Evolutionary conservation across 2,329 filamentous ascomycete genomes (phyloP).

Genomic region (Neocucurbitaria cava): DNA sequence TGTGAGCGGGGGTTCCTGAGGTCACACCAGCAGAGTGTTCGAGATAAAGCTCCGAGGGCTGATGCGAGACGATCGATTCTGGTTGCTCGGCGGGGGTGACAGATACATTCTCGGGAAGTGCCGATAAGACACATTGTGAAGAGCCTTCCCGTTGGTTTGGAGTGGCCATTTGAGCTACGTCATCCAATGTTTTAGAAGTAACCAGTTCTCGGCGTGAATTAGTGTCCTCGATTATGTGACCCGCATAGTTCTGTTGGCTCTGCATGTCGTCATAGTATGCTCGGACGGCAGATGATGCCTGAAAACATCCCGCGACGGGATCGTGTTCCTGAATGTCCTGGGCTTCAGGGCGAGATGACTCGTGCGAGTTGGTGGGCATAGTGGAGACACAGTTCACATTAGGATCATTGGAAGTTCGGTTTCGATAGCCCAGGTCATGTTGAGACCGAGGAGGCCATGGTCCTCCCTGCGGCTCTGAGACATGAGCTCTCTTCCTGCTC

Average conservation of each 20-base stretch:
- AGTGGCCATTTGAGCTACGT: neutral
- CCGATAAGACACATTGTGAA: neutral
- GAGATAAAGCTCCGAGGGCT: neutral
- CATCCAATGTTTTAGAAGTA: neutral
- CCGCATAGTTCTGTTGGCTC: neutral
- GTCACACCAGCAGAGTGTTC: neutral
- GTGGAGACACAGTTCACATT: neutral
- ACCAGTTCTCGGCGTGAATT: neutral
- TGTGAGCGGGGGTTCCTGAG: neutral
- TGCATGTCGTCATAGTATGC: neutral
- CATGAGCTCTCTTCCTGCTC: conserved; percentile 3
- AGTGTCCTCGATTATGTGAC: neutral
- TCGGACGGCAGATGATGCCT: neutral
- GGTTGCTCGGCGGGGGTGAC: neutral
- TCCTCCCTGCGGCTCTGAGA: neutral
- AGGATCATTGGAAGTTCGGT: neutral
- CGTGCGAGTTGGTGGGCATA: neutral
- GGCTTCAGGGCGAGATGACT: neutral
- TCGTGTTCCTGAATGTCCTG: neutral
- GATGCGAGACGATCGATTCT: neutral
- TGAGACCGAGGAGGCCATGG: conserved; percentile 8
- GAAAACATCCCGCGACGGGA: neutral
- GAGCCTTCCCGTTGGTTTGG: neutral
- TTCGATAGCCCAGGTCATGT: neutral
- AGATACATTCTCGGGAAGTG: neutral